These are phyloP conservation scores for Calonectria crousiana DNA, from an alignment of 2,329 filamentous ascomycete genomes.

Conservation along the genomic window DNA sequence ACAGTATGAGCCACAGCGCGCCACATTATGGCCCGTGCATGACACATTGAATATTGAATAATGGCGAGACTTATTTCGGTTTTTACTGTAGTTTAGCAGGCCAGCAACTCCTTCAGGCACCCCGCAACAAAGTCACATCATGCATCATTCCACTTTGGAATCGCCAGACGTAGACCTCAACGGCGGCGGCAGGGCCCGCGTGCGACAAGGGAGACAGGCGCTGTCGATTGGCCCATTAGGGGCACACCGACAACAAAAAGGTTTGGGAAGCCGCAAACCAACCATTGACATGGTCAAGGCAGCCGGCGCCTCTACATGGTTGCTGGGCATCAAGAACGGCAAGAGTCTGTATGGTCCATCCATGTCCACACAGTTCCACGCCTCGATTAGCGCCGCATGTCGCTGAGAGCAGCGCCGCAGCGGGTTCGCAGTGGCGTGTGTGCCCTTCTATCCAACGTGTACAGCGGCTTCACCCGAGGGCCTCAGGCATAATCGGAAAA, in stretches of 20 bases:
- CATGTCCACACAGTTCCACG: constrained; percentile 20
- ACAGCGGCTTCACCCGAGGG: constrained; percentile 27
- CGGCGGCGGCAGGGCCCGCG: constrained; percentile 34
- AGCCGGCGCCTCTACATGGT: neutral
- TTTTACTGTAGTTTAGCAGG: neutral
- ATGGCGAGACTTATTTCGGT: neutral
- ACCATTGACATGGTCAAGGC: neutral
- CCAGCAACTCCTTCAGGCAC: constrained; percentile 20
- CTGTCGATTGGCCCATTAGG: neutral
- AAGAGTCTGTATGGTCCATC: neutral
- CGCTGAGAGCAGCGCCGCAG: neutral
- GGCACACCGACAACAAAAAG: constrained; percentile 4
- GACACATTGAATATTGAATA: neutral
- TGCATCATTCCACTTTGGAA: constrained; percentile 43
- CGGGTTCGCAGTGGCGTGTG: constrained; percentile 1
- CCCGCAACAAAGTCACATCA: constrained; percentile 43
- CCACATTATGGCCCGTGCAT: neutral
- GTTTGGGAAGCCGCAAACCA: neutral
- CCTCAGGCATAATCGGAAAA: constrained; percentile 46
- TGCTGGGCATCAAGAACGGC: neutral
- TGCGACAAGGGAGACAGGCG: constrained; percentile 11
- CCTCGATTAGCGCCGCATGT: constrained; percentile 1
- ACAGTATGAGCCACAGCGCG: neutral
- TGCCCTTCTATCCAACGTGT: constrained; percentile 1
- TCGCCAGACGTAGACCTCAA: constrained; percentile 37